Evolutionary conservation across 257 asterid species (phyloP).

Genomic region (Jacaranda mimosifolia): DNA sequence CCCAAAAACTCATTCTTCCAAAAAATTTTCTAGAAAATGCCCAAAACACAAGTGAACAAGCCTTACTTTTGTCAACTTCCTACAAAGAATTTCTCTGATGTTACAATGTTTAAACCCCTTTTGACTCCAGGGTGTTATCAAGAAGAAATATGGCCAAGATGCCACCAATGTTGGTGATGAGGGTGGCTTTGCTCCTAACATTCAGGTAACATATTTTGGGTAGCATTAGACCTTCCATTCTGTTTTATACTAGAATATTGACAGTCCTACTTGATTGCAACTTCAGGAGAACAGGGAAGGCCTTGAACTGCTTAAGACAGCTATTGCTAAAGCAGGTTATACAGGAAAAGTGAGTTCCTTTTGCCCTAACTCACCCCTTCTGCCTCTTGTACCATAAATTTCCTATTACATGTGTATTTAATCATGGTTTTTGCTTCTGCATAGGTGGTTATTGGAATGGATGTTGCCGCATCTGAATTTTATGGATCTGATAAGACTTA

Average conservation of each 20-base stretch:
- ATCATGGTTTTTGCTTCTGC: conserved; percentile 1
- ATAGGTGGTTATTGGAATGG: conserved; percentile 98
- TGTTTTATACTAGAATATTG: conserved; percentile 26
- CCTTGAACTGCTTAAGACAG: conserved; percentile 94
- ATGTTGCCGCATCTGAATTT: conserved; percentile 99
- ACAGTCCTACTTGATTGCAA: conserved; percentile 22
- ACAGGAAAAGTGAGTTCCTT: conserved; percentile 67
- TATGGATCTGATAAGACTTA: conserved; percentile 78
- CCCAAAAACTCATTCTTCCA: no score
- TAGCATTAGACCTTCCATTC: neutral
- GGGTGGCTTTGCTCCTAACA: conserved; percentile 97
- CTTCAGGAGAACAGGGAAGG: conserved; percentile 97
- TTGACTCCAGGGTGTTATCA: conserved; percentile 78
- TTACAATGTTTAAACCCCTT: neutral
- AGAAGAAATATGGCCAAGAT: conserved; percentile 94
- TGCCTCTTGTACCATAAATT: neutral
- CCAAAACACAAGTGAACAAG: no score
- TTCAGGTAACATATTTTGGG: conserved; percentile 59
- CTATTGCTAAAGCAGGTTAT: conserved; percentile 95
- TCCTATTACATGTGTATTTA: neutral
- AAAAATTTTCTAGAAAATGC: no score
- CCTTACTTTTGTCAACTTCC: neutral
- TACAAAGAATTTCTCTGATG: neutral
- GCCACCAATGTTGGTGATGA: conserved; percentile 96
- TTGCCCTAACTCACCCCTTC: neutral